Conservation (phyloP, 2,329 filamentous ascomycete species). For the Alternaria viburni region DNA sequence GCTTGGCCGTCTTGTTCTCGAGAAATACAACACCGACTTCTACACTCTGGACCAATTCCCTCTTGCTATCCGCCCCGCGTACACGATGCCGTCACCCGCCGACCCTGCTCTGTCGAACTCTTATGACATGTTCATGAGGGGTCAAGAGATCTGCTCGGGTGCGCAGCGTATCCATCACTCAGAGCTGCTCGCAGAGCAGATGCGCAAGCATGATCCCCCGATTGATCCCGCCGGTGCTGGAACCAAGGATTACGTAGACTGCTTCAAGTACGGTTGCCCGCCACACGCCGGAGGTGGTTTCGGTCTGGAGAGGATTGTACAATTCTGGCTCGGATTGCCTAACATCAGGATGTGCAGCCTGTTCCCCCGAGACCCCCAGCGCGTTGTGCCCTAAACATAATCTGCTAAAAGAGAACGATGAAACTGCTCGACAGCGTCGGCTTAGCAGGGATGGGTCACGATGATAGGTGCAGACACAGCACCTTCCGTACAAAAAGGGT, state of each 20-base stretch:
- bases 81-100: constrained; percentile 73
- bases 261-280: constrained; percentile 68
- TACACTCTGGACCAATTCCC: constrained; percentile 98
- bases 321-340: constrained; percentile 69
- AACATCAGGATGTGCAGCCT: constrained; percentile 67
- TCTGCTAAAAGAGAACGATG: background rate
- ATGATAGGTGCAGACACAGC: background rate
- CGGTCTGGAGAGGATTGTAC: constrained; percentile 70
- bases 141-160: constrained; percentile 71
- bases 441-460: background rate
- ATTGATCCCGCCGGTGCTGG: constrained; percentile 65
- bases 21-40: constrained; percentile 94
- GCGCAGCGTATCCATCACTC: constrained; percentile 70
- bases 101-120: constrained; percentile 62
- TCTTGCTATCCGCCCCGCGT: constrained; percentile 85
- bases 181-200: constrained; percentile 63
- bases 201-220: constrained; percentile 62
- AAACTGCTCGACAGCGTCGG: background rate
- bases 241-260: constrained; percentile 68
- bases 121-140: constrained; percentile 75
- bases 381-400: constrained; percentile 53
- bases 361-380: constrained; percentile 69
- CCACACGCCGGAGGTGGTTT: constrained; percentile 70
- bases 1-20: constrained; percentile 82
- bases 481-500: background rate